Evolutionary conservation across 148 eudicot species (phyloP).

Genomic region (Silene uniflora): DNA sequence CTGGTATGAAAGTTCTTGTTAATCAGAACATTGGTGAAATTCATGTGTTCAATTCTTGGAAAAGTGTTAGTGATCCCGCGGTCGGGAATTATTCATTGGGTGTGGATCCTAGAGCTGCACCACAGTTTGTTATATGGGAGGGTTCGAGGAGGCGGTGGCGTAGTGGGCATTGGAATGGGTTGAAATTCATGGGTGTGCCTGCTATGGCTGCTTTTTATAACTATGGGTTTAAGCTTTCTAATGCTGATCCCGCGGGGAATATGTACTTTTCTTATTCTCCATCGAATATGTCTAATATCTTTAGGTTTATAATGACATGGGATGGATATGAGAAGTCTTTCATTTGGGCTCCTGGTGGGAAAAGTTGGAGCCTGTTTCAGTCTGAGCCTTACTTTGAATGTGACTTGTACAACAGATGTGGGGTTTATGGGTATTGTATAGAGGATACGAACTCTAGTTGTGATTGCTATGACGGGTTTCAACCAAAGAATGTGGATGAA

Average conservation of each 20-base stretch:
- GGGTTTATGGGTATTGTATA: conserved; percentile 35
- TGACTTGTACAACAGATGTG: conserved; percentile 40
- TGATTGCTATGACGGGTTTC: conserved; percentile 47
- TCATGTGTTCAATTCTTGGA: conserved; percentile 48
- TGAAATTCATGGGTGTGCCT: conserved; percentile 39
- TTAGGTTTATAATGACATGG: conserved; percentile 36
- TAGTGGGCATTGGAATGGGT: conserved; percentile 52
- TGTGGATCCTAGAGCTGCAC: conserved; percentile 43
- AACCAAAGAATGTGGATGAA: conserved; percentile 28
- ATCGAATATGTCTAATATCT: conserved; percentile 1
- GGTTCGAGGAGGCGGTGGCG: conserved; percentile 42
- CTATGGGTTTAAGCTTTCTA: conserved; percentile 40
- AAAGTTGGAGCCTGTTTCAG: conserved; percentile 24
- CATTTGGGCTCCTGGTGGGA: conserved; percentile 16
- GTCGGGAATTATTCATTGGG: conserved; percentile 47
- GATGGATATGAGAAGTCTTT: conserved; percentile 35
- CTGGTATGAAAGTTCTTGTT: conserved; percentile 38
- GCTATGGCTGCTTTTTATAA: conserved; percentile 28
- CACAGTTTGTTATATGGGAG: conserved; percentile 55
- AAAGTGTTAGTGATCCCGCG: conserved; percentile 42
- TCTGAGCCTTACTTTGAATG: conserved; percentile 33
- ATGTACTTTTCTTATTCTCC: conserved; percentile 37
- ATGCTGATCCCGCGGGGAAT: conserved; percentile 21
- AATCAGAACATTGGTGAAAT: conserved; percentile 23
- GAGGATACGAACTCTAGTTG: conserved; percentile 18